Conservation (phyloP, 257 asterid genomes). For the Solanum chiquidenum region DNA sequence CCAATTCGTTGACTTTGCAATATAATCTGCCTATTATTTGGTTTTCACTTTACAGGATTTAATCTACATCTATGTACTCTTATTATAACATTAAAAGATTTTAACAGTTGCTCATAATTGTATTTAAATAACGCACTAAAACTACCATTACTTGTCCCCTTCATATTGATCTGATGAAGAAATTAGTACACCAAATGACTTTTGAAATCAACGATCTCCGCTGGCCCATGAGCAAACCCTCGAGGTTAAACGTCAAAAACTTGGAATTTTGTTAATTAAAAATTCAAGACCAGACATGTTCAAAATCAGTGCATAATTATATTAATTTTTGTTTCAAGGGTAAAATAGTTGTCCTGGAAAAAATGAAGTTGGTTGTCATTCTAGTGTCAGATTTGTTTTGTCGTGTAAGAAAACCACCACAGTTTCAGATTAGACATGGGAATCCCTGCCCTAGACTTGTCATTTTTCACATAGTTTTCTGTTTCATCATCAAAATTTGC, state of each 20-base stretch:
- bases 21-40: background rate
- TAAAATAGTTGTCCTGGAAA: background rate
- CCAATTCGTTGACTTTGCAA: background rate
- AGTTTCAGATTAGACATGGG: background rate
- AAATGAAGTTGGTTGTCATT: background rate
- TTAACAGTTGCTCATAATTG: background rate
- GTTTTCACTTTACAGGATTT: background rate
- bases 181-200: background rate
- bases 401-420: constrained; percentile 1
- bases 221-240: background rate
- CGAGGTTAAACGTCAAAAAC: background rate
- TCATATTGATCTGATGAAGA: background rate
- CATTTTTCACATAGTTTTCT: constrained; percentile 1
- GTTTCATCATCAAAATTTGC: background rate
- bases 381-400: background rate
- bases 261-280: background rate
- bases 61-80: background rate
- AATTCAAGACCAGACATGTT: background rate
- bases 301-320: no score
- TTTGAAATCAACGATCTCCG: background rate
- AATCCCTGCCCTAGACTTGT: background rate
- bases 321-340: background rate
- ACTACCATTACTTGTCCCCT: background rate
- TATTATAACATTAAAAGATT: background rate
- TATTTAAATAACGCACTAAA: background rate